Evolutionary conservation across 2,329 filamentous ascomycete genomes (phyloP), one percentile per base, ranked within the genome.

Genomic region (Neospermospora avenae): DNA sequence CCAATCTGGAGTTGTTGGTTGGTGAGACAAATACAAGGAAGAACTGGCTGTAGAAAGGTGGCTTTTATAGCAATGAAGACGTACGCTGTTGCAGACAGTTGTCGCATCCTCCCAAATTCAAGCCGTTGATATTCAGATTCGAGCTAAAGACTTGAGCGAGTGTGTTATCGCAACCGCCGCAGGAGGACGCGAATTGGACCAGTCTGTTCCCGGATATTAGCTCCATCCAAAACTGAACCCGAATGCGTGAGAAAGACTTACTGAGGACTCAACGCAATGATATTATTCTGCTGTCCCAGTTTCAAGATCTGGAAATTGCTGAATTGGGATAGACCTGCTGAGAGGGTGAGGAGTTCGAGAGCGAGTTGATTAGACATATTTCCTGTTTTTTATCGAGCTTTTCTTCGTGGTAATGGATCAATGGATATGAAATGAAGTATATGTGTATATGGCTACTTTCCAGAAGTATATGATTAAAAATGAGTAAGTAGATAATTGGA

Each of bases 341-440:
- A 54, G 14, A 54, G 51, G 37, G 51, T 18, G 51, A 54, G 51
- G 51, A 54, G 24, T 42, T 54, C 51, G 51, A 54, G 51, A 22
- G 51, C 51, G 24, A 54, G 51, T 31, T 54, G 51, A 24, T 34
- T 25, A 6, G 51, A 54, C 51, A 54, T 54, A 1, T 4, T 53
- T 28, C 5, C 7, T 24, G 22, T 22, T 3, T 6, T 5, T 45
- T 13, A 22, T 13, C 5, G 22, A 31, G 28, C 28, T 31, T 6
- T 31, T 5, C 28, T 31, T 45, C 14, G n/a, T n/a, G 42, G n/a
- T 11, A 4, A n/a, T 45, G 22, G 18, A 45, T 18, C 16, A 22
- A 18, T 11, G 22, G 10, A 45, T n/a, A 6, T 45, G 14, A 1
- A 42, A 42, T 10, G 18, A 42, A 16, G 18, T n/a, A 42, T 16